Evolutionary conservation across 352 stramenopile genomes (phyloP), one percentile per base, ranked within the genome.

Genomic region (Phytophthora capsici): DNA sequence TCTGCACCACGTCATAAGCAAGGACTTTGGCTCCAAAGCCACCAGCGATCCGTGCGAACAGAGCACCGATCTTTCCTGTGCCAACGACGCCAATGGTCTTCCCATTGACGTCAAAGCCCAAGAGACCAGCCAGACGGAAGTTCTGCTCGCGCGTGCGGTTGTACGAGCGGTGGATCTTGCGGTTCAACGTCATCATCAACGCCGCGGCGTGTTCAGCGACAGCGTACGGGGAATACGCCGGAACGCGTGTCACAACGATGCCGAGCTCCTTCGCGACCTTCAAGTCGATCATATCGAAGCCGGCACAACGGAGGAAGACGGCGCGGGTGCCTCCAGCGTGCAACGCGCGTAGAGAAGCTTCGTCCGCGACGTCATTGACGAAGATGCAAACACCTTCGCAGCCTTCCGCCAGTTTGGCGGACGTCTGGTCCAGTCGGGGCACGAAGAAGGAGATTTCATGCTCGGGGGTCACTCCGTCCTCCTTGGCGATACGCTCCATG

Each of bases 171-270:
- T 91, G 75, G 56, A 89, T 87, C 69, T 93, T 90, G 57, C 87
- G 80, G 63, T 93, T 95, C 19, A 95, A 72, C 45, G 83, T 86
- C 83, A 94, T 84, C 73, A 95, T 82, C 34, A 95, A 73, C n/a
- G 85, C 78, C 17, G 80, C 63, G 8, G 84, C 85, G 59, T 95
- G 85, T 60, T 95, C 87, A 0, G 87, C 87, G 6, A 95, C 83
- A n/a, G 87, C 85, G 63, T 89, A 88, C 1, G 86, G 86, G 9
- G 84, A 93, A 69, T 95, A 95, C 1, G 84, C 83, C 3, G 86
- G 84, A 2, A 93, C 85, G 17, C 85, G 82, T 6, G 80, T 63
- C 1, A 93, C 73, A 1, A 81, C 63, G 22, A 95, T 75, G 13
- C 62, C 74, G 2, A 93, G 77, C 52, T 88, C 82, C 62, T 85